Percentiles rank a stretch among this genome's conserved stretches.
Evolutionary conservation across 164 flowering plant species (phyloP).

Genomic region (Euptelea pleiosperma): DNA sequence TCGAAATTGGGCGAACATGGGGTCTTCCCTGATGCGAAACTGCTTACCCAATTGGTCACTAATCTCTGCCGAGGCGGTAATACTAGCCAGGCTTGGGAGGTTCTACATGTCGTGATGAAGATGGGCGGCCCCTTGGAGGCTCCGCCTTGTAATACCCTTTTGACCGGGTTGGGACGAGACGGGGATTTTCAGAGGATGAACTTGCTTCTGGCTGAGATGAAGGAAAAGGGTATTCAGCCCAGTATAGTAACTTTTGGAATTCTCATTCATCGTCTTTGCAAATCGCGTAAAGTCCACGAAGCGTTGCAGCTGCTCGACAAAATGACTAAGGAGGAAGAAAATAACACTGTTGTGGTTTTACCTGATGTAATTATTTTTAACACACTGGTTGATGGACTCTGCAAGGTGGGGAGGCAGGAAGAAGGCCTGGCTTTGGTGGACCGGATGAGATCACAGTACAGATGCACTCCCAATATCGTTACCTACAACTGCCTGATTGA

Average conservation of each 20-base stretch:
- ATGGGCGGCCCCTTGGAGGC: conserved; percentile 35
- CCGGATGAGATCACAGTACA: conserved; percentile 37
- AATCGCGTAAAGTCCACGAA: conserved; percentile 52
- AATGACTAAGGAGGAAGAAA: conserved; percentile 33
- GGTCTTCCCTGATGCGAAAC: conserved; percentile 32
- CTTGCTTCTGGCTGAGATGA: conserved; percentile 54
- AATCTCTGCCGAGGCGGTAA: conserved; percentile 41
- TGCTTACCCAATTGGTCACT: conserved; percentile 43
- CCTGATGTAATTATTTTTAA: conserved; percentile 66
- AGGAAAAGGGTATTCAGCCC: conserved; percentile 52
- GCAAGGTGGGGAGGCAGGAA: conserved; percentile 74
- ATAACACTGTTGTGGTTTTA: conserved; percentile 21
- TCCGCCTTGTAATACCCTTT: conserved; percentile 58
- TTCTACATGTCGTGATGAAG: conserved; percentile 41
- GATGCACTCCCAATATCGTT: conserved; percentile 41
- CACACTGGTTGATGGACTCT: conserved; percentile 75
- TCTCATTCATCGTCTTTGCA: conserved; percentile 60
- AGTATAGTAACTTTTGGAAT: conserved; percentile 61
- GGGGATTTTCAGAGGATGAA: conserved; percentile 51
- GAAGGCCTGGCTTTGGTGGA: conserved; percentile 57
- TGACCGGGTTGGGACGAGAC: conserved; percentile 47
- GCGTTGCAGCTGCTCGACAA: conserved; percentile 57
- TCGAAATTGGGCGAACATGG: conserved; percentile 36
- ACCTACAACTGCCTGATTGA: conserved; percentile 77
- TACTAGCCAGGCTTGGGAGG: conserved; percentile 47